Evolutionary conservation across 2,329 filamentous ascomycete species (phyloP).

Genomic region (Lachnellula subtilissima): DNA sequence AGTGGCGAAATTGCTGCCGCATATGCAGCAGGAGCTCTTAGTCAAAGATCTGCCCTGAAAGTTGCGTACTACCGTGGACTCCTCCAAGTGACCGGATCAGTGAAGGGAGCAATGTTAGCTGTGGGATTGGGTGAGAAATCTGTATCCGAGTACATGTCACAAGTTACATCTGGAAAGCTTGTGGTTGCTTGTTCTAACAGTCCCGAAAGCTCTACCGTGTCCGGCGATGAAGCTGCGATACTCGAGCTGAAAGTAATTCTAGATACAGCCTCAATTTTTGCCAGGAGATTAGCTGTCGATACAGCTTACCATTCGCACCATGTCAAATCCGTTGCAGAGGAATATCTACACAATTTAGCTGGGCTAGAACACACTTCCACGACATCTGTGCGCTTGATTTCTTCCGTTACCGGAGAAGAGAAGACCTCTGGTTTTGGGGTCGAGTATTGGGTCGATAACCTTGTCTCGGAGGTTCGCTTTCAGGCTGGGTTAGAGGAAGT

Average conservation of each 20-base stretch:
- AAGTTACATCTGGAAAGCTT: constrained; percentile 7
- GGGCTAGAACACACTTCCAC: not conserved
- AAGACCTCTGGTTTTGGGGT: not conserved
- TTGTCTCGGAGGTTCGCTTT: not conserved
- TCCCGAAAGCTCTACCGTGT: constrained; percentile 19
- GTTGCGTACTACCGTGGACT: constrained; percentile 23
- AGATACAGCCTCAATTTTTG: constrained; percentile 25
- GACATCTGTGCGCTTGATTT: not conserved
- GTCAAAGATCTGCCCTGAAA: constrained; percentile 17
- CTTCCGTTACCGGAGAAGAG: not conserved
- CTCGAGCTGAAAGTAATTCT: constrained; percentile 4
- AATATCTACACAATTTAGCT: not conserved
- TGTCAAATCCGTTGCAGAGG: constrained; percentile 18
- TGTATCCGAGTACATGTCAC: constrained; percentile 1
- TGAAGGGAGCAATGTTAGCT: constrained; percentile 49
- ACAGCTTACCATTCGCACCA: constrained; percentile 38
- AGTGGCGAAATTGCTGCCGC: constrained; percentile 27
- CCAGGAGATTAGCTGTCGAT: constrained; percentile 32
- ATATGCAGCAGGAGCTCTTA: constrained; percentile 24
- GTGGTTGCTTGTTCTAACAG: constrained; percentile 32
- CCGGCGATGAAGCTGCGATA: constrained; percentile 15
- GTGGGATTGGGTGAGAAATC: constrained; percentile 34
- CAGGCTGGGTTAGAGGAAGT: not conserved
- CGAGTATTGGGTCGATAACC: not conserved
- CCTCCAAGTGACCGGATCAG: constrained; percentile 23